Evolutionary conservation across 2,329 filamentous ascomycete genomes (phyloP).

Genomic region (Aspergillus pseudoterreus): DNA sequence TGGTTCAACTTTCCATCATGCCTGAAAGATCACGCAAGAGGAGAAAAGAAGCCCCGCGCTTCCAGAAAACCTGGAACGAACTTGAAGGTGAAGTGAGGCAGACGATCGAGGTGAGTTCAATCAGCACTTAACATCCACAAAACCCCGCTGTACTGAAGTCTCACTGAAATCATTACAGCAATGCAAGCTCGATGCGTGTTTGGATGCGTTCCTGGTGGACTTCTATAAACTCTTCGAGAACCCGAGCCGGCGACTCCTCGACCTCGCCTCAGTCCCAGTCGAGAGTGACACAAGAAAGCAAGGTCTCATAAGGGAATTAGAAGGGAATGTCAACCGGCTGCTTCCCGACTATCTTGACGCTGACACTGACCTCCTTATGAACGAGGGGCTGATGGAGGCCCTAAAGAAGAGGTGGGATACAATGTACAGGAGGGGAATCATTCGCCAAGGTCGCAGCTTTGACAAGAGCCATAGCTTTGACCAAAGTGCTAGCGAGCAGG

Average conservation of each 20-base stretch:
- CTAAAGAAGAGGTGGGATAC: background rate
- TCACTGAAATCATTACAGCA: background rate
- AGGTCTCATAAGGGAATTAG: background rate
- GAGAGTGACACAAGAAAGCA: background rate
- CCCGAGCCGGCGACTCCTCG: background rate
- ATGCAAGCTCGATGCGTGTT: background rate
- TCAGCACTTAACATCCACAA: too few species aligned
- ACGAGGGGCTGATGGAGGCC: background rate
- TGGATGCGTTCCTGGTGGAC: background rate
- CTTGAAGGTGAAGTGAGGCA: background rate
- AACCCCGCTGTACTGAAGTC: background rate
- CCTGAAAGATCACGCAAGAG: too few species aligned
- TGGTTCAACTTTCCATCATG: too few species aligned
- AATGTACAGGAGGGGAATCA: too few species aligned
- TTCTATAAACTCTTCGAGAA: background rate
- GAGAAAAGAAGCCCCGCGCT: background rate
- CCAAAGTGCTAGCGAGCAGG: background rate
- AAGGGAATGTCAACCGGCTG: background rate
- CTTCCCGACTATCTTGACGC: background rate
- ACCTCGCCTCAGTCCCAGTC: background rate
- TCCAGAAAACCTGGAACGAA: background rate
- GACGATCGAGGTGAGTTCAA: background rate
- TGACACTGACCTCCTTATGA: background rate
- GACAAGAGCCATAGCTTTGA: background rate
- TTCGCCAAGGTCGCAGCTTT: too few species aligned